Base-by-base conservation (phyloP, 352 stramenopile genomes). In the Pythium dissotocum region DNA sequence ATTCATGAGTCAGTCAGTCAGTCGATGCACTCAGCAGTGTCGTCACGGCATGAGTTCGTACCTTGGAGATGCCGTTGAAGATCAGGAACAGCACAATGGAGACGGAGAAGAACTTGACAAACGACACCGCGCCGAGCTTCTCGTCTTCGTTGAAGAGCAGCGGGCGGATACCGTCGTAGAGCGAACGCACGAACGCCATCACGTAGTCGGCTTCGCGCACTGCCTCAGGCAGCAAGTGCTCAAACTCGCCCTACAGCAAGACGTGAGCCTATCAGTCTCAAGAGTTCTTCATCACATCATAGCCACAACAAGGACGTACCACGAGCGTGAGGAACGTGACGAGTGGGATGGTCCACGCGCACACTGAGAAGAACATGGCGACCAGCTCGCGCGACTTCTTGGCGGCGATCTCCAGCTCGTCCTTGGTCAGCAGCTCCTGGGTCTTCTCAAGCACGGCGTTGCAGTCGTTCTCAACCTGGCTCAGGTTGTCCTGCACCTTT, bases 401-500 rank as follows among this genome's bases (percentile, higher is more conserved):
- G 6, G 75, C 77, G 13, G 77, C 73, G 32, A 73, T 78, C 55
- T 85, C 75, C 16, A 77, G 52, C 51, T 85, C 77, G 59, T 82
- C 58, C 48, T 77, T 76, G 9, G 64, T 62, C n/a, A 85, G 58
- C 54, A 79, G 63, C 58, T 63, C 57, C 2, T 69, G 61, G 1
- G 77, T 85, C 14, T 72, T 71, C 24, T 69, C 58, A 0, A 76
- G 57, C 21, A 85, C 69, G 2, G 58, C 60, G 10, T 83, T 51
- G 64, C 74, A 82, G 44, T 82, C 75, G 21, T 70, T 68, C 63
- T 89, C 79, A 6, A 89, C 70, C 48, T 87, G 77, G 63, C 76
- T 83, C 40, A 89, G 56, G 55, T 89, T 89, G 63, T 89, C 77
- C 58, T 87, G 79, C 49, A 89, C 80, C 66, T 89, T 89, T 60